phyloP scores from a whole-genome alignment of 108 stramenopile species.

The Conticribra weissflogii region DNA sequence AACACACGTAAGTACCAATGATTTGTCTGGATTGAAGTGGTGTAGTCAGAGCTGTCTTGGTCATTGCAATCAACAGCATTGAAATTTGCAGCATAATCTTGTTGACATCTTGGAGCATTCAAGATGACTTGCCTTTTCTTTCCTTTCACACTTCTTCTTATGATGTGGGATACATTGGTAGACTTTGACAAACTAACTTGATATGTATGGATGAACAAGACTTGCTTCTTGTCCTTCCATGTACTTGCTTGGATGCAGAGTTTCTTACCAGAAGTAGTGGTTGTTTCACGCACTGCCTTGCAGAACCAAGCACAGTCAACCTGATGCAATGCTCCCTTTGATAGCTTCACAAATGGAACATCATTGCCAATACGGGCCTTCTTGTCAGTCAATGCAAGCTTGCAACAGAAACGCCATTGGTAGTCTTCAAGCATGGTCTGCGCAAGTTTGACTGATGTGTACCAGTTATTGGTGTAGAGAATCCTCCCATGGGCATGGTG shows the following conservation, averaged over 20 bases:
- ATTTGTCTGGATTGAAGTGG: neutral
- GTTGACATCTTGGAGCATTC: neutral
- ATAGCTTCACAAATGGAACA: constrained; percentile 21
- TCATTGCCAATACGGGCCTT: constrained; percentile 2
- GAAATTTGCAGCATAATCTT: neutral
- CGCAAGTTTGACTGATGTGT: constrained; percentile 8
- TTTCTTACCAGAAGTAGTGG: neutral
- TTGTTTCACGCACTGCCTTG: constrained; percentile 10
- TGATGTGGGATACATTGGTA: constrained; percentile 1
- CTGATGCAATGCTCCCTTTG: constrained; percentile 7
- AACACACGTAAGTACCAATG: neutral
- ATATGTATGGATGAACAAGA: constrained; percentile 12
- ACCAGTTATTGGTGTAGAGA: constrained; percentile 25
- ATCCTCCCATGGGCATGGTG: neutral
- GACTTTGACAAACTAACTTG: constrained; percentile 8
- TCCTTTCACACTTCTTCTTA: neutral
- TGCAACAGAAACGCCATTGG: constrained; percentile 13
- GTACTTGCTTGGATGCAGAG: constrained; percentile 15
- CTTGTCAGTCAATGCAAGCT: constrained; percentile 19
- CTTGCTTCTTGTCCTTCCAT: constrained; percentile 26
- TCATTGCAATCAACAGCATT: neutral
- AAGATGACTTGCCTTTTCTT: neutral
- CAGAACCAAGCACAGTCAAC: constrained; percentile 20
- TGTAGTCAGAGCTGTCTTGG: neutral
- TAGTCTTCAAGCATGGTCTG: constrained; percentile 5